A percentile compares a stretch with the other conserved stretches of the same genome.
Conservation (phyloP, 108 stramenopile genomes). For the Craspedostauros australis region DNA sequence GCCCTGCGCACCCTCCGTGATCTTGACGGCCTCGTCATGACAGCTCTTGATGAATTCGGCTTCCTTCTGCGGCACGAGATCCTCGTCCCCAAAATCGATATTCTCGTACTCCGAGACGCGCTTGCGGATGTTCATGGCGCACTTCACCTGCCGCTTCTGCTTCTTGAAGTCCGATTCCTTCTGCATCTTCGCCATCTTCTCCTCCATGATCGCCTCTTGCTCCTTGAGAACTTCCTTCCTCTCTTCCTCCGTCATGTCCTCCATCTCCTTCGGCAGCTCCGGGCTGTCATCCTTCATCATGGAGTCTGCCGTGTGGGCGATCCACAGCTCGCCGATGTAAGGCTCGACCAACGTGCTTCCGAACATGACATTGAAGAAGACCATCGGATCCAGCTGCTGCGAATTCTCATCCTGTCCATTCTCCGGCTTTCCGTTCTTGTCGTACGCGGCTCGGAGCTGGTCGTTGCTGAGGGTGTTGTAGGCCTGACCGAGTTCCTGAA, state of each 20-base stretch:
- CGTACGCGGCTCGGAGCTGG: conserved; percentile 67
- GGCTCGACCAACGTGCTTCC: conserved; percentile 75
- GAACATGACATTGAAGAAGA: conserved; percentile 87
- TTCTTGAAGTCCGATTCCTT: conserved; percentile 49
- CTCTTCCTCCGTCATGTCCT: conserved; percentile 6
- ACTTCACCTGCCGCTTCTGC: conserved; percentile 68
- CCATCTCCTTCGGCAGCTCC: neutral
- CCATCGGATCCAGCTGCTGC: conserved; percentile 65
- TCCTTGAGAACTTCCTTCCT: conserved; percentile 4
- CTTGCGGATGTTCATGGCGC: conserved; percentile 50
- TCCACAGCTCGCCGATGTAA: conserved; percentile 78
- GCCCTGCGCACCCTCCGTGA: conserved; percentile 70
- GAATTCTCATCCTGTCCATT: conserved; percentile 34
- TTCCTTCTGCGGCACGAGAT: neutral
- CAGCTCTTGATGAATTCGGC: conserved; percentile 23
- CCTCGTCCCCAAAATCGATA: conserved; percentile 12
- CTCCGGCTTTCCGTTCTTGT: conserved; percentile 70
- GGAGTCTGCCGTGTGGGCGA: conserved; percentile 75
- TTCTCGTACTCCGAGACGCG: conserved; percentile 43
- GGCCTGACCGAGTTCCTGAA: conserved; percentile 84
- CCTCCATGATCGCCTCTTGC: conserved; percentile 13
- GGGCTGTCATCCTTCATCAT: conserved; percentile 49
- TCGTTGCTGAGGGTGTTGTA: conserved; percentile 84
- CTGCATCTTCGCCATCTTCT: conserved; percentile 9
- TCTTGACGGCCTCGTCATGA: conserved; percentile 60